Conservation (phyloP, 2,329 filamentous ascomycete genomes). For the Xylariaceae sp. region DNA sequence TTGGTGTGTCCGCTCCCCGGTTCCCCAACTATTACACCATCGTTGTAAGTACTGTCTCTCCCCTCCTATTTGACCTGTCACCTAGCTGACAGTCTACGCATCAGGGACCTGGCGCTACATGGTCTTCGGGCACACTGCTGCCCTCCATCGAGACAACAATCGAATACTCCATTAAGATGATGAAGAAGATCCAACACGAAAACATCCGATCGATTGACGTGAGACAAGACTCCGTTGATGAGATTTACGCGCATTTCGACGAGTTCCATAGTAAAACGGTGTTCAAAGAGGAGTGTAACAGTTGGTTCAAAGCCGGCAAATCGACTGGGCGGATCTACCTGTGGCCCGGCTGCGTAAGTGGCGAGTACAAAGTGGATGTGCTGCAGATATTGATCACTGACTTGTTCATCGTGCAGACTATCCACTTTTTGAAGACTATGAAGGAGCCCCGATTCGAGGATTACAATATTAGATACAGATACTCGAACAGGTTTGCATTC, state of each 20-base stretch:
- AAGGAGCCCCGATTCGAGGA: conserved; percentile 21
- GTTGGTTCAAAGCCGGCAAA: neutral
- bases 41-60: conserved; percentile 32
- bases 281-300: conserved; percentile 1
- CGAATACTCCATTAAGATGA: conserved; percentile 38
- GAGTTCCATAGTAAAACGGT: conserved; percentile 34
- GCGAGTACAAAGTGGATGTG: neutral
- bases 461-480: conserved; percentile 15
- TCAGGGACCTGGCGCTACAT: conserved; percentile 35
- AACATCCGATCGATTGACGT: conserved; percentile 35
- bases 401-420: neutral
- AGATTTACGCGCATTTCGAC: conserved; percentile 35
- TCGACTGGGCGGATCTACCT: conserved; percentile 15
- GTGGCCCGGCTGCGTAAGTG: conserved; percentile 14
- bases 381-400: neutral
- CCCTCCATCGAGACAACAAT: conserved; percentile 25
- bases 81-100: conserved; percentile 39
- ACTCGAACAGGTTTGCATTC: conserved; percentile 17
- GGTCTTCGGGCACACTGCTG: conserved; percentile 22
- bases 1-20: conserved; percentile 52
- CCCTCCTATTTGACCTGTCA: no score
- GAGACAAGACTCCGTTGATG: conserved; percentile 33
- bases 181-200: conserved; percentile 38
- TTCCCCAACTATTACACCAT: conserved; percentile 57
- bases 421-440: conserved; percentile 20